Conservation (phyloP, 2,329 filamentous ascomycete genomes). For the Nemania sp. region DNA sequence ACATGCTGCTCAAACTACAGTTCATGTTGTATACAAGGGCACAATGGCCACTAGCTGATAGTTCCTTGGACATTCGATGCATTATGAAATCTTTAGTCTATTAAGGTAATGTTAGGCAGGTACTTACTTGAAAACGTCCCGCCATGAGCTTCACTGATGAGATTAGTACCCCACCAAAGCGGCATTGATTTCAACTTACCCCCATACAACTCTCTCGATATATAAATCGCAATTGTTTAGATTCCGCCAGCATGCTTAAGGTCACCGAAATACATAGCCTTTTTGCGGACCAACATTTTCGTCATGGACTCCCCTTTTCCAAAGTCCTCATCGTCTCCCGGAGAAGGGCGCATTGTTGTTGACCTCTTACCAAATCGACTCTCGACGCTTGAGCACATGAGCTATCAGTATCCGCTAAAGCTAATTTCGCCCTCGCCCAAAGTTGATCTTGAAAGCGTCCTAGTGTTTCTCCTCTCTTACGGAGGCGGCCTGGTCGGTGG, state of each 20-base stretch:
- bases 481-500: constrained; percentile 90
- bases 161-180: neutral
- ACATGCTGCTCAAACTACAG: no score
- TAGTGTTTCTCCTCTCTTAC: constrained; percentile 91
- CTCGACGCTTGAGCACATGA: constrained; percentile 72
- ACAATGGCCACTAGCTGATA: neutral
- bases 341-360: constrained; percentile 77
- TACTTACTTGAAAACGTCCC: neutral
- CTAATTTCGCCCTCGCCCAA: constrained; percentile 79
- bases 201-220: no score
- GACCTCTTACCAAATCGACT: constrained; percentile 70
- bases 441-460: constrained; percentile 65
- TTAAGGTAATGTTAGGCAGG: neutral
- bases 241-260: constrained; percentile 22
- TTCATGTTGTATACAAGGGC: no score
- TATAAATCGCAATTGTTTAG: no score
- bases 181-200: neutral
- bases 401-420: constrained; percentile 94
- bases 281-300: neutral
- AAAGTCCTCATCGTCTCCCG: constrained; percentile 71
- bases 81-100: neutral
- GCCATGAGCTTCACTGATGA: neutral
- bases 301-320: constrained; percentile 69
- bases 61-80: neutral
- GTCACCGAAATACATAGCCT: neutral